Conservation (phyloP, 176 grass and related monocot genomes). For the Hyparrhenia diplandra region DNA sequence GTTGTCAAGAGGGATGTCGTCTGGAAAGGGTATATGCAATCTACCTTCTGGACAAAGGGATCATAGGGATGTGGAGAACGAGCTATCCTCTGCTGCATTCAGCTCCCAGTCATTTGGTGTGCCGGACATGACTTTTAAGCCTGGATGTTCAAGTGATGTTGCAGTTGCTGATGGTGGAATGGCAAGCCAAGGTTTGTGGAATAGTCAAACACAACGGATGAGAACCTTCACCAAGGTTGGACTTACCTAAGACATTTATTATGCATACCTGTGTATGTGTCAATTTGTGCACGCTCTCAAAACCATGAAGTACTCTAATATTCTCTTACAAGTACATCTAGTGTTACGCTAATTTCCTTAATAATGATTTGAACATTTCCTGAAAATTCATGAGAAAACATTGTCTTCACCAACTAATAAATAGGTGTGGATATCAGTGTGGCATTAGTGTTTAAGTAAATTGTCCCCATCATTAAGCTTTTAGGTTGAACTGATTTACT, state of each 20-base stretch:
- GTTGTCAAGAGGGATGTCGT: conserved; percentile 70
- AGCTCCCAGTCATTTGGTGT: conserved; percentile 93
- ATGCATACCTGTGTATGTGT: background rate
- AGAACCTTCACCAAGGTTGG: conserved; percentile 98
- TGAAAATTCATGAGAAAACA: background rate
- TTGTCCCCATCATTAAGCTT: background rate
- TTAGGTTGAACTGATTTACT: background rate
- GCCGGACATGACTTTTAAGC: conserved; percentile 78
- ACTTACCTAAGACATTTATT: conserved; percentile 10
- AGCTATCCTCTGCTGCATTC: conserved; percentile 91
- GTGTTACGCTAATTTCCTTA: background rate
- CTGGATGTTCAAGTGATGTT: conserved; percentile 86
- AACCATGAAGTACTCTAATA: background rate
- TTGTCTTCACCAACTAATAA: background rate
- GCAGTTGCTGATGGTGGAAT: conserved; percentile 67
- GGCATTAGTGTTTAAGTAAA: background rate
- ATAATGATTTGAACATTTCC: background rate
- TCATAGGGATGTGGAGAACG: conserved; percentile 80
- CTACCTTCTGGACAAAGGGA: conserved; percentile 61
- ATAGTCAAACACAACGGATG: conserved; percentile 79
- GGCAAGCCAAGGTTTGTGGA: conserved; percentile 70
- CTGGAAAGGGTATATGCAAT: conserved; percentile 73
- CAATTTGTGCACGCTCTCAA: background rate
- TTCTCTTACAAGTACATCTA: background rate
- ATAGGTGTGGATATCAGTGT: background rate